A percentile compares a stretch with the other conserved stretches of the same genome.
These are phyloP conservation scores for Globisporangium mamillatum DNA, from an alignment of 352 stramenopile species.

Conservation along the genomic window DNA sequence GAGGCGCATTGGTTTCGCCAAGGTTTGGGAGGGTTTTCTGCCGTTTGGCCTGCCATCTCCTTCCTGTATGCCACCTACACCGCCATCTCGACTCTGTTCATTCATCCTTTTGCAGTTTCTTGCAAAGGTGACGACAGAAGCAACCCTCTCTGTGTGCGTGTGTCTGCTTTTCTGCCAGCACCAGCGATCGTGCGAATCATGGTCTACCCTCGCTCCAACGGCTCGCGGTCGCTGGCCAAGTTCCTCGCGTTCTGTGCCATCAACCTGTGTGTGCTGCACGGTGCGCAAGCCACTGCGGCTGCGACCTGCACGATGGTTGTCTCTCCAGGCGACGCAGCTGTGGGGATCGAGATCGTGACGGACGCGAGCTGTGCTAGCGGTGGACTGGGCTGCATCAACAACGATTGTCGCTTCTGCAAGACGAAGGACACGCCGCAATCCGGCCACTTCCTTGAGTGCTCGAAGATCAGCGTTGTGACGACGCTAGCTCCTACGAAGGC, in stretches of 20 bases:
- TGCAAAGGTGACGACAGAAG: background rate
- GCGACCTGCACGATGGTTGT: conserved; percentile 3
- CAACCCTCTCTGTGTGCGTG: background rate
- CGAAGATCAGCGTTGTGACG: background rate
- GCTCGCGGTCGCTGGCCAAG: conserved; percentile 6
- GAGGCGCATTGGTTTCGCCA: background rate
- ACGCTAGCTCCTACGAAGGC: background rate
- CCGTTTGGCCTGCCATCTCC: too few species aligned
- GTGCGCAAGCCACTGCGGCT: background rate
- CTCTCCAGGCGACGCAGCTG: conserved; percentile 17
- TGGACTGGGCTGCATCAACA: conserved; percentile 33
- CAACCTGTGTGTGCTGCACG: conserved; percentile 6
- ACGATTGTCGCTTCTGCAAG: conserved; percentile 39
- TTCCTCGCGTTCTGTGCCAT: conserved; percentile 7
- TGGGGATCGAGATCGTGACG: conserved; percentile 27
- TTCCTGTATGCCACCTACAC: background rate
- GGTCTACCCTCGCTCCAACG: conserved; percentile 10
- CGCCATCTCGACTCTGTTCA: background rate
- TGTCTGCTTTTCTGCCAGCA: background rate
- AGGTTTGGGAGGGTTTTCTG: background rate
- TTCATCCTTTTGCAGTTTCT: conserved; percentile 4
- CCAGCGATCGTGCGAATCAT: background rate
- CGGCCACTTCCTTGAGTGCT: background rate
- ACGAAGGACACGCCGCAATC: background rate
- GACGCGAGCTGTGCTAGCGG: conserved; percentile 24